These are phyloP conservation scores for Persicaria tinctoria DNA, from an alignment of 148 eudicot genomes.

Conservation along the genomic window DNA sequence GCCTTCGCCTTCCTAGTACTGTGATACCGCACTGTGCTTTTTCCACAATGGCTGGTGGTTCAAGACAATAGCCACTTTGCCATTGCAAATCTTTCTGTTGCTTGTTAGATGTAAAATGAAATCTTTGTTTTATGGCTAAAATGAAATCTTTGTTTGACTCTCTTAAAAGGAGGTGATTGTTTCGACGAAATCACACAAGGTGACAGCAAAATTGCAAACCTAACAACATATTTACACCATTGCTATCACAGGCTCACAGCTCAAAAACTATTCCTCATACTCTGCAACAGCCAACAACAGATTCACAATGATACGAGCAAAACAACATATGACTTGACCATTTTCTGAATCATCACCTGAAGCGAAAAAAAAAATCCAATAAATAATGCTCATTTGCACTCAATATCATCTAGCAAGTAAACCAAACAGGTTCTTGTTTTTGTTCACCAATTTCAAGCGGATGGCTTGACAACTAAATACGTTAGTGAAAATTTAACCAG, in stretches of 20 bases:
- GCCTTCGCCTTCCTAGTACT: background rate
- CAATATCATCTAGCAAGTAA: constrained; percentile 4
- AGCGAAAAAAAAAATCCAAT: background rate
- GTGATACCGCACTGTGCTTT: background rate
- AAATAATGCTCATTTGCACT: background rate
- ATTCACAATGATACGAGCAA: background rate
- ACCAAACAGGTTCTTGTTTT: background rate
- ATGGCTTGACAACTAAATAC: background rate
- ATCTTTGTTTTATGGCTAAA: background rate
- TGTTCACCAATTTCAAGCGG: background rate
- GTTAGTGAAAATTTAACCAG: background rate
- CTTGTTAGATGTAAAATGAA: constrained; percentile 5
- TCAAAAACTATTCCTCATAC: background rate
- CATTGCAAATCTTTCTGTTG: background rate
- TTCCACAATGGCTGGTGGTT: background rate
- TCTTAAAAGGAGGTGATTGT: no score
- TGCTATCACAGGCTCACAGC: background rate
- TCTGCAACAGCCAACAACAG: background rate
- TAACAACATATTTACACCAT: background rate
- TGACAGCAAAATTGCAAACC: background rate
- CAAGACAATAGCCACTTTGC: background rate
- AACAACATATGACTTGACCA: background rate
- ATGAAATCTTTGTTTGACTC: background rate
- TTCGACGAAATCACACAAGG: no score
- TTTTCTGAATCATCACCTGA: background rate